Percentiles rank a stretch among this genome's conserved stretches.
Conservation (phyloP, 1,284 basidiomycete genomes). For the Ganoderma meredithae region DNA sequence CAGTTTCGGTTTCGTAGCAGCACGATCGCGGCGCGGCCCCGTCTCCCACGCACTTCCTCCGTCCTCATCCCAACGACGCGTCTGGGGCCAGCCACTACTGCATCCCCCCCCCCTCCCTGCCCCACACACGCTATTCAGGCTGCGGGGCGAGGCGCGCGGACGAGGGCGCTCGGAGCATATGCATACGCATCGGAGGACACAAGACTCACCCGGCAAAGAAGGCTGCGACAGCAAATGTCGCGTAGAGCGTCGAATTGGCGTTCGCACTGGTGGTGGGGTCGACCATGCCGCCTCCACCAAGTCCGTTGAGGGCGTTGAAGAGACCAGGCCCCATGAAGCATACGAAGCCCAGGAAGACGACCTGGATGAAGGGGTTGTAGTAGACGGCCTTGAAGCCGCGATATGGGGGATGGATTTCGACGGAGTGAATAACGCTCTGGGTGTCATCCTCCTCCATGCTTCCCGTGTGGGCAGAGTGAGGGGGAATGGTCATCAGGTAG, state of each 20-base stretch:
- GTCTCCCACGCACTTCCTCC: background rate
- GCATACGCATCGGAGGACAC: background rate
- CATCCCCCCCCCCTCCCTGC: background rate
- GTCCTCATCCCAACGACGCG: background rate
- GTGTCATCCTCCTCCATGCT: slow-evolving; percentile 30
- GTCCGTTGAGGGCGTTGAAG: slow-evolving; percentile 59
- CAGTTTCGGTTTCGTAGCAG: slow-evolving; percentile 4
- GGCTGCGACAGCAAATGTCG: slow-evolving; percentile 69
- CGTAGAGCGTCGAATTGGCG: slow-evolving; percentile 70
- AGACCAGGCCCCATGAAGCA: slow-evolving; percentile 72
- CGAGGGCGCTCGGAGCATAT: slow-evolving; percentile 17
- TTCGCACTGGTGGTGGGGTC: slow-evolving; percentile 68
- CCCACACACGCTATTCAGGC: background rate
- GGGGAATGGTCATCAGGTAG: slow-evolving; percentile 26
- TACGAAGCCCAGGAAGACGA: slow-evolving; percentile 69
- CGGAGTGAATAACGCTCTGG: slow-evolving; percentile 24
- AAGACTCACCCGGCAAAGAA: slow-evolving; percentile 69
- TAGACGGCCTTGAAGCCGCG: slow-evolving; percentile 46
- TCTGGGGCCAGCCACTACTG: background rate
- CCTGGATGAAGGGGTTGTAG: slow-evolving; percentile 50
- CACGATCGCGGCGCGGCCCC: background rate
- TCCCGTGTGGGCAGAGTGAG: slow-evolving; percentile 22
- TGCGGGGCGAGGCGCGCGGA: slow-evolving; percentile 1
- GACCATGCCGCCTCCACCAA: slow-evolving; percentile 77
- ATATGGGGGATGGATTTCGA: slow-evolving; percentile 38